phyloP scores from a whole-genome alignment of 805 yeast species.

The Peterozyma xylosa region DNA sequence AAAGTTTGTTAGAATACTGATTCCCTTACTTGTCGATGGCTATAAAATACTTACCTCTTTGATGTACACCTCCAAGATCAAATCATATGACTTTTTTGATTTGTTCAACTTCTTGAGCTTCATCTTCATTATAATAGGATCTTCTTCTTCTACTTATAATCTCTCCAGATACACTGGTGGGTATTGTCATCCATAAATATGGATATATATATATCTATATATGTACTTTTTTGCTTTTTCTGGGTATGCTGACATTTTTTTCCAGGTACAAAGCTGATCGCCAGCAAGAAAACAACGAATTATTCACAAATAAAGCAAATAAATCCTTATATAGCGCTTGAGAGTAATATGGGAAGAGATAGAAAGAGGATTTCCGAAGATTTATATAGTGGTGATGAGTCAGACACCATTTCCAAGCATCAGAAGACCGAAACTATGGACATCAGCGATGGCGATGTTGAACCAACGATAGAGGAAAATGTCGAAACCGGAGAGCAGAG shows the following conservation, averaged over 20 bases:
- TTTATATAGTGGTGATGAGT: background rate
- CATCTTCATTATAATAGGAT: background rate
- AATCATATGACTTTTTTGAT: background rate
- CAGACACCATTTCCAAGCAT: background rate
- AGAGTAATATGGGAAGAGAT: constrained; percentile 3
- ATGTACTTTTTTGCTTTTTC: too few species aligned
- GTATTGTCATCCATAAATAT: too few species aligned
- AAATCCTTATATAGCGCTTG: background rate
- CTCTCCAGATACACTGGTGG: too few species aligned
- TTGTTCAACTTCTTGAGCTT: constrained; percentile 1
- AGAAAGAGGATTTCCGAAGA: background rate
- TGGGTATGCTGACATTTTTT: too few species aligned
- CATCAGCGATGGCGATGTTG: constrained; percentile 13
- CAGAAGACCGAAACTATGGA: constrained; percentile 10
- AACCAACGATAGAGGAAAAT: constrained; percentile 6
- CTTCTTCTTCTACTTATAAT: background rate
- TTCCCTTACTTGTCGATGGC: background rate
- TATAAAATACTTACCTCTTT: constrained; percentile 6
- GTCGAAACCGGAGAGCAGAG: constrained; percentile 19
- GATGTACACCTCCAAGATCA: constrained; percentile 6
- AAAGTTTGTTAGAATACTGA: background rate
- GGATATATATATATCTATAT: too few species aligned
- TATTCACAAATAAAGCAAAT: background rate
- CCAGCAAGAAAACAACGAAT: background rate
- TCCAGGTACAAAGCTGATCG: too few species aligned